Evolutionary conservation across 2,329 filamentous ascomycete genomes (phyloP).

Genomic region (Alternaria burnsii): DNA sequence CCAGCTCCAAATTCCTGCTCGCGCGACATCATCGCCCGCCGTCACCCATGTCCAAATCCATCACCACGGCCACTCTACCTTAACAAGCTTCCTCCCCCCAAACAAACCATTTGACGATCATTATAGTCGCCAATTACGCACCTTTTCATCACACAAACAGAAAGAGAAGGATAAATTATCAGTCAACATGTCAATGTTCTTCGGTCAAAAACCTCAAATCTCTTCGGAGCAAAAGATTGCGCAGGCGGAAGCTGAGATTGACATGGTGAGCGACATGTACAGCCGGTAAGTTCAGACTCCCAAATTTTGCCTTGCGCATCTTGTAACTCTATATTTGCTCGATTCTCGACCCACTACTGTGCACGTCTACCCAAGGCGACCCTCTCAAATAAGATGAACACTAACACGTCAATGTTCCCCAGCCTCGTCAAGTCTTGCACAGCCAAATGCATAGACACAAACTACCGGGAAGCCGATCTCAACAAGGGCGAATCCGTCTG

Average conservation of each 20-base stretch:
- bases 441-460: constrained; percentile 88
- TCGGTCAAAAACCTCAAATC: constrained; percentile 78
- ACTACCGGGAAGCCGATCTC: constrained; percentile 95
- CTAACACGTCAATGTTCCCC: constrained; percentile 5
- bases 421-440: constrained; percentile 90
- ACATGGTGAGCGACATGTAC: constrained; percentile 98
- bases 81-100: neutral
- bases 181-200: constrained; percentile 49
- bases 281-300: constrained; percentile 72
- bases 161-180: neutral
- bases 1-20: constrained; percentile 20
- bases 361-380: neutral
- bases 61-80: neutral
- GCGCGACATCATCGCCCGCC: constrained; percentile 10
- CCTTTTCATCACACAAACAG: neutral
- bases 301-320: neutral
- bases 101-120: neutral
- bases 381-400: neutral
- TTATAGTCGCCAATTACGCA: neutral
- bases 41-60: constrained; percentile 5
- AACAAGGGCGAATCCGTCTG: constrained; percentile 99
- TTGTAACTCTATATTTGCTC: neutral
- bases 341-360: neutral
- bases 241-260: constrained; percentile 94
- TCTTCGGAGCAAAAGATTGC: constrained; percentile 97